Conservation (phyloP, 306 rosid species). For the Castanea crenata region DNA sequence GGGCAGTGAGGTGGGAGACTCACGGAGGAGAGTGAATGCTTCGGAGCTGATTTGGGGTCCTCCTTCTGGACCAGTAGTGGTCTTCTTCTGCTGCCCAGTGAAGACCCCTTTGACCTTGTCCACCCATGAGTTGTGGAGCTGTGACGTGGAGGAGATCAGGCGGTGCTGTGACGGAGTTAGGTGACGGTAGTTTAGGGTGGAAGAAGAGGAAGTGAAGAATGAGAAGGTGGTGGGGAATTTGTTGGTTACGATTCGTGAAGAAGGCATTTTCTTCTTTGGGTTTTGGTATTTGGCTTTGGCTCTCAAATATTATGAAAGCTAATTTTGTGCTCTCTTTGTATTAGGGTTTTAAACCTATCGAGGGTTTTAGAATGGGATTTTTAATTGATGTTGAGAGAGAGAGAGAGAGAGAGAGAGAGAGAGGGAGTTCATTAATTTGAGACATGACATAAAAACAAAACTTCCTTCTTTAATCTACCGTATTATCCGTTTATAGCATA, state of each 20-base stretch:
- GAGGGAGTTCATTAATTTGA: no score
- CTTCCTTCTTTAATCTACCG: rapidly evolving
- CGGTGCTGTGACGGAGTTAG: slow-evolving; percentile 40
- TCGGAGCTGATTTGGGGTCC: slow-evolving; percentile 34
- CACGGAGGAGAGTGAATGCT: slow-evolving; percentile 66
- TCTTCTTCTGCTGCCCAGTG: slow-evolving; percentile 47
- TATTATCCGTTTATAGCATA: rapidly evolving
- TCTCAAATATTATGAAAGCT: neutral
- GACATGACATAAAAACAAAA: no score
- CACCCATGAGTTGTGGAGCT: slow-evolving; percentile 67
- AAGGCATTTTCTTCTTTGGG: slow-evolving; percentile 28
- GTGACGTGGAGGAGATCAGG: slow-evolving; percentile 55
- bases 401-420: no score
- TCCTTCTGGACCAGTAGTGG: slow-evolving; percentile 22
- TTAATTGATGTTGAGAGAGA: no score
- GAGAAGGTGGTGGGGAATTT: neutral
- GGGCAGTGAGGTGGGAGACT: slow-evolving; percentile 18
- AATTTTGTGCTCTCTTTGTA: neutral
- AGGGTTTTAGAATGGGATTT: neutral
- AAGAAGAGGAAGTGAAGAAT: slow-evolving; percentile 4
- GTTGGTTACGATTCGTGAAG: slow-evolving; percentile 38
- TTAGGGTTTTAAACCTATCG: neutral
- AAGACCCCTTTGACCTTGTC: slow-evolving; percentile 71
- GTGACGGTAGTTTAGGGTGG: neutral
- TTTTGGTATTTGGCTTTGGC: neutral